Conservation (phyloP, 1,284 basidiomycete species). For the Rhodotorula mucilaginosa region DNA sequence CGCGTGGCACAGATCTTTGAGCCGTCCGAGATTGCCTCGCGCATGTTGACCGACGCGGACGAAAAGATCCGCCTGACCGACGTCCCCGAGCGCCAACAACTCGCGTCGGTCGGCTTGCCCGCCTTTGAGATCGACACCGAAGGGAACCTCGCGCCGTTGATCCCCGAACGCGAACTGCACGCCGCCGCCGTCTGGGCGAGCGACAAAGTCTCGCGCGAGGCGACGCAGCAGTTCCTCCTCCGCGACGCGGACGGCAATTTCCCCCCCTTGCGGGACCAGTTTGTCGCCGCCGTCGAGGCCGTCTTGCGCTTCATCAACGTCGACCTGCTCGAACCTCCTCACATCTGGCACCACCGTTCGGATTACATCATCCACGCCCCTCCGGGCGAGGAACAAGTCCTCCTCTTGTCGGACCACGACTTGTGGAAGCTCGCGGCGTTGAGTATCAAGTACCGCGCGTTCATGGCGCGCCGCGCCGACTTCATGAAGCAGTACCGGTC, state of each 20-base stretch:
- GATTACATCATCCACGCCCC: slow-evolving; percentile 74
- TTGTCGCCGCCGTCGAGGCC: slow-evolving; percentile 75
- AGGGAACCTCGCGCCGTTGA: slow-evolving; percentile 53
- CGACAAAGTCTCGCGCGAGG: slow-evolving; percentile 65
- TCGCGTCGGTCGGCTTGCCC: slow-evolving; percentile 80
- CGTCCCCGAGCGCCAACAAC: slow-evolving; percentile 94
- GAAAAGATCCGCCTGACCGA: slow-evolving; percentile 86
- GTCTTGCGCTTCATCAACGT: slow-evolving; percentile 82
- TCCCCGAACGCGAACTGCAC: slow-evolving; percentile 17
- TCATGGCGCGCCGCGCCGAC: slow-evolving; percentile 68
- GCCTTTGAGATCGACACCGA: slow-evolving; percentile 63
- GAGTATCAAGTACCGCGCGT: slow-evolving; percentile 80
- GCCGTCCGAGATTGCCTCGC: slow-evolving; percentile 89
- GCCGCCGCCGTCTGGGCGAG: slow-evolving; percentile 27
- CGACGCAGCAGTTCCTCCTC: slow-evolving; percentile 64
- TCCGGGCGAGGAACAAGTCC: slow-evolving; percentile 47
- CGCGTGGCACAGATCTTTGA: slow-evolving; percentile 80
- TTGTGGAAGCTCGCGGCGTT: slow-evolving; percentile 83
- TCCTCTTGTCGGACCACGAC: slow-evolving; percentile 73
- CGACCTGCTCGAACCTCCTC: slow-evolving; percentile 86
- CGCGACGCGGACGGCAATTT: slow-evolving; percentile 55
- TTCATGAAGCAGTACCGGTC: slow-evolving; percentile 63
- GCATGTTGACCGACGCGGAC: slow-evolving; percentile 90
- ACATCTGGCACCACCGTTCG: slow-evolving; percentile 88
- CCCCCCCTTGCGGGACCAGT: slow-evolving; percentile 62